These are phyloP conservation scores for Brassica balearica DNA, from an alignment of 441 rosid genomes.

Conservation along the genomic window DNA sequence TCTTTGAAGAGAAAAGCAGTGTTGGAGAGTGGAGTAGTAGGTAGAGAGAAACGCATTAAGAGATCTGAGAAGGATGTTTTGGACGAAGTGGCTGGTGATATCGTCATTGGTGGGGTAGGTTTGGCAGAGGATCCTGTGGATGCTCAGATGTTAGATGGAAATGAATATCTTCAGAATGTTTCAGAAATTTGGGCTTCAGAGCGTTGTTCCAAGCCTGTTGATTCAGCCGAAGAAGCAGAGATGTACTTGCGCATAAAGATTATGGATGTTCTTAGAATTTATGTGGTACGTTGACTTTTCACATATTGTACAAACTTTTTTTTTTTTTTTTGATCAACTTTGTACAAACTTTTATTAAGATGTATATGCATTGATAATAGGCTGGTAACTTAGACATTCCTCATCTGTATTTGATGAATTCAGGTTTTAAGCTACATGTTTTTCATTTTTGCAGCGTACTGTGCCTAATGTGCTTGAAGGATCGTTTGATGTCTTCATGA, in stretches of 20 bases:
- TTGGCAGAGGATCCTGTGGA: constrained; percentile 48
- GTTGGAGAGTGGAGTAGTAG: constrained; percentile 43
- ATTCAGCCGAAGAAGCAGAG: constrained; percentile 64
- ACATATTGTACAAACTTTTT: background rate
- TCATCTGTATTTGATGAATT: constrained; percentile 9
- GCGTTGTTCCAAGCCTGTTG: constrained; percentile 43
- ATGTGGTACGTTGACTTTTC: constrained; percentile 61
- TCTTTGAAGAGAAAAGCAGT: constrained; percentile 62
- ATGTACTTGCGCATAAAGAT: constrained; percentile 71
- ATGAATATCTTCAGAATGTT: constrained; percentile 53
- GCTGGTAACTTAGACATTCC: constrained; percentile 14
- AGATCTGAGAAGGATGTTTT: constrained; percentile 49
- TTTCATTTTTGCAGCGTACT: constrained; percentile 64
- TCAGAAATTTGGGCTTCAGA: constrained; percentile 79
- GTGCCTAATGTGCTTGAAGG: constrained; percentile 79
- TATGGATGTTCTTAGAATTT: constrained; percentile 74
- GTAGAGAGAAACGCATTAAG: constrained; percentile 49
- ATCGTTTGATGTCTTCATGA: constrained; percentile 82
- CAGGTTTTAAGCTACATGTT: constrained; percentile 32
- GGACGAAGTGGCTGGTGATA: constrained; percentile 61
- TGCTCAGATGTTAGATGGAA: constrained; percentile 48
- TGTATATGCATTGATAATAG: constrained; percentile 9
- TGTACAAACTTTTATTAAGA: background rate
- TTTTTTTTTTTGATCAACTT: background rate
- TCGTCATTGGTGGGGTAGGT: constrained; percentile 67